Evolutionary conservation across 2,329 filamentous ascomycete genomes (phyloP), one percentile per base, ranked within the genome.

Genomic region (Hyphodiscus sp.): DNA sequence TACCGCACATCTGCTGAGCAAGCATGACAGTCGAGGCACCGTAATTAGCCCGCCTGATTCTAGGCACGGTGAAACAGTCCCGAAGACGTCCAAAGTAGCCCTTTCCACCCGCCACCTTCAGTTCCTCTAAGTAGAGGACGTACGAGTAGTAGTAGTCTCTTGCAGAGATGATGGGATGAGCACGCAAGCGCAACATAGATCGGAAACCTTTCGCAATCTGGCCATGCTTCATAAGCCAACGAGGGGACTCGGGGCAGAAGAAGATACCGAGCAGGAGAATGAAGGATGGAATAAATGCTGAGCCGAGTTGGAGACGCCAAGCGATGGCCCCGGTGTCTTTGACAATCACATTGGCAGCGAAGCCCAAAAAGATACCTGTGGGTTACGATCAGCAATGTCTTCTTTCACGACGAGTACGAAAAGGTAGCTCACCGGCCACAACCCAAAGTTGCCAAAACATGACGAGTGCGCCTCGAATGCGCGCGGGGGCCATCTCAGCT

Each of bases 371-470:
- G 58, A 83, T 82, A 49, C 80, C 80, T 63, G 82, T 79, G 49
- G 18, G 41, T 42, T 42, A 4, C 19, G 16, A n/a, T 42, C 11
- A n/a, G 41, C 16, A 19, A 3, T 16, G 16, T 19, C 19, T 42
- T 42, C 16, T 10, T 19, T 68, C 19, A n/a, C 70, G 19, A 3
- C 41, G 19, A 42, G 23, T 26, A 42, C 4, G 41, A 6, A 42
- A 16, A 42, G 3, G 38, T 6, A 11, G 11, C 16, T 42, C 41
- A 26, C 41, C 41, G 11, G 19, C 16, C 3, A 76, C 76, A 1
- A 76, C 82, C 80, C 82, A 86, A 67, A 86, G 72, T 70, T 91
- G 85, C 87, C 87, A 92, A 57, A 83, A 84, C 87, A 92, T 91
- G 30, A 57, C 91, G 86, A 26, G 74, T 3, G 85, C 77, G 53